Conservation (phyloP, 208 protist genomes). For the Leishmania tarentolae region DNA sequence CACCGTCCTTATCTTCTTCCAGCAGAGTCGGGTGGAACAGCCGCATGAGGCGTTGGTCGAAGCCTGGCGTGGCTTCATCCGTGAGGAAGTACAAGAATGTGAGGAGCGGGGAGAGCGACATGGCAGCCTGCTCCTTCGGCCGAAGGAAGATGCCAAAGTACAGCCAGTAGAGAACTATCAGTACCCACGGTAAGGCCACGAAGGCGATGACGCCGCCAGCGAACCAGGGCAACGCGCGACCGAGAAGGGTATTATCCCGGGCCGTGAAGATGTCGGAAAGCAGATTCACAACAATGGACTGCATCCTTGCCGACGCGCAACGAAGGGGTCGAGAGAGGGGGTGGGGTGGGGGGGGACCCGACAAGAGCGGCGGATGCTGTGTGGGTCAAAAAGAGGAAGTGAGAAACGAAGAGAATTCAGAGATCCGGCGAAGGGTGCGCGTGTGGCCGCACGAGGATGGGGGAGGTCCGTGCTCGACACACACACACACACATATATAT, state of each 20-base stretch:
- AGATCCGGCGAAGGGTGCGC: too few relatives aligned
- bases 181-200: slow-evolving; percentile 46
- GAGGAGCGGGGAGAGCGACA: slow-evolving; percentile 56
- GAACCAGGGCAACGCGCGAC: slow-evolving; percentile 22
- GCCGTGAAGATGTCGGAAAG: slow-evolving; percentile 22
- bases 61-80: slow-evolving; percentile 64
- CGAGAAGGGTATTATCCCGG: slow-evolving; percentile 17
- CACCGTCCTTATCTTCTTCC: slow-evolving; percentile 28
- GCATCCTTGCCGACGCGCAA: not conserved
- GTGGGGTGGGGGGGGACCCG: not conserved
- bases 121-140: slow-evolving; percentile 31
- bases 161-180: slow-evolving; percentile 40
- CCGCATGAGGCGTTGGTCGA: slow-evolving; percentile 69
- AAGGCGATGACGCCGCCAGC: slow-evolving; percentile 25
- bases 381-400: too few relatives aligned
- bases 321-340: not conserved
- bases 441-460: not conserved
- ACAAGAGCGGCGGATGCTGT: too few relatives aligned
- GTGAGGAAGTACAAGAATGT: slow-evolving; percentile 76
- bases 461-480: not conserved
- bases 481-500: not conserved
- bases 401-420: not conserved
- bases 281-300: slow-evolving; percentile 21
- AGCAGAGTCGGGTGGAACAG: slow-evolving; percentile 79
- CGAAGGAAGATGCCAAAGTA: slow-evolving; percentile 59